These are phyloP conservation scores for Lycium ferocissimum DNA, from an alignment of 257 asterid species.

Conservation along the genomic window DNA sequence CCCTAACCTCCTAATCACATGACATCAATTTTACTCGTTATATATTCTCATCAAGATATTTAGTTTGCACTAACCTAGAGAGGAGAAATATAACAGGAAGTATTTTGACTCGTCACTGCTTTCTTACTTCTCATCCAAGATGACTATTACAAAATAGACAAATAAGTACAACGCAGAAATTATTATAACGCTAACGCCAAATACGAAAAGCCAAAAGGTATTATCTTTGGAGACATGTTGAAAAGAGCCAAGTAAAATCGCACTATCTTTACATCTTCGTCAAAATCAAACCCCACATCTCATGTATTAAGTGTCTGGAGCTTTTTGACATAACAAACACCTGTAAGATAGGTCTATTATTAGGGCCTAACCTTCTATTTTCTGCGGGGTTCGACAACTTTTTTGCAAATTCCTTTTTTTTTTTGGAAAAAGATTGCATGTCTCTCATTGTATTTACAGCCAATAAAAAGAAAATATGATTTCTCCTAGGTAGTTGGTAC, in stretches of 20 bases:
- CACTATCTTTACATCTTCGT: not conserved
- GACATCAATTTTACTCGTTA: too few relatives aligned
- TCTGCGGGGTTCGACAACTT: not conserved
- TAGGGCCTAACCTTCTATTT: not conserved
- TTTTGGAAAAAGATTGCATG: not conserved
- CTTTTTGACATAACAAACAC: slow-evolving; percentile 21
- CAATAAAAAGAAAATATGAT: not conserved
- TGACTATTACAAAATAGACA: not conserved
- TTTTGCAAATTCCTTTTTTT: not conserved
- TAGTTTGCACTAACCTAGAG: not conserved
- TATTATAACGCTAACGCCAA: not conserved
- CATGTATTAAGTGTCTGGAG: slow-evolving; percentile 11
- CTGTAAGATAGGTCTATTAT: not conserved
- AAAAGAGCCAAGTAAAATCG: not conserved
- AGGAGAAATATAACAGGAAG: not conserved
- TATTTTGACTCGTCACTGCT: not conserved
- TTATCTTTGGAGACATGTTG: not conserved
- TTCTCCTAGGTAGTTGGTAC: too few relatives aligned
- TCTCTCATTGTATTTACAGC: not conserved
- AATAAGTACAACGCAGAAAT: not conserved
- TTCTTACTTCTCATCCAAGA: not conserved
- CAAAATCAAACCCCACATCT: slow-evolving; percentile 22
- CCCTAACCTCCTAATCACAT: too few relatives aligned
- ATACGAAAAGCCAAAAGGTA: not conserved
- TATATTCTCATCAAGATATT: not conserved